Conservation (phyloP, 169 alveolate genomes). For the Plasmodium reichenowi region DNA sequence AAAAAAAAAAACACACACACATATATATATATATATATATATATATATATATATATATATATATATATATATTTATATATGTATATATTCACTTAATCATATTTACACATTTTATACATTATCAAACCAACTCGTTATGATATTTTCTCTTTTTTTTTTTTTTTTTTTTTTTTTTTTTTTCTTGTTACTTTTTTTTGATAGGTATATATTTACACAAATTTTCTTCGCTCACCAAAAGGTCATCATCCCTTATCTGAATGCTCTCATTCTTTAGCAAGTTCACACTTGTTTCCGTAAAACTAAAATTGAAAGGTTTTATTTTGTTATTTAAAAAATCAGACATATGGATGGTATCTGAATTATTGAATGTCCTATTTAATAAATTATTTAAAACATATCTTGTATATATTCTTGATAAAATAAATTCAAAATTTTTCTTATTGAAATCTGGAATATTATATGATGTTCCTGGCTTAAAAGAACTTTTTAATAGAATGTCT, state of each 20-base stretch:
- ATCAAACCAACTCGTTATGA: too few relatives aligned
- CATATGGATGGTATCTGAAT: not conserved
- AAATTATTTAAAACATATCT: slow-evolving; percentile 41
- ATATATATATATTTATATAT: not conserved
- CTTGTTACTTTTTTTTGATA: slow-evolving; percentile 46
- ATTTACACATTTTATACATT: too few relatives aligned
- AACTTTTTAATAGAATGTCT: not conserved
- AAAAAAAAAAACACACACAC: not conserved
- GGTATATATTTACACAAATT: slow-evolving; percentile 61
- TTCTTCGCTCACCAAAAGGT: not conserved
- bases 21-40: not conserved
- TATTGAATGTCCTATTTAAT: slow-evolving; percentile 4
- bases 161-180: not conserved
- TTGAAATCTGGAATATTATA: slow-evolving; percentile 5
- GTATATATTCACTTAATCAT: too few relatives aligned
- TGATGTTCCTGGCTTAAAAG: not conserved
- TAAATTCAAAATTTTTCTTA: slow-evolving; percentile 21
- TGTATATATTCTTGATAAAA: slow-evolving; percentile 44
- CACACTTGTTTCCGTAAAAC: slow-evolving; percentile 17
- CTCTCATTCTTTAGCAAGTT: not conserved
- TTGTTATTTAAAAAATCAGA: not conserved
- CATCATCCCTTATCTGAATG: not conserved
- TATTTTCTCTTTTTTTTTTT: not conserved
- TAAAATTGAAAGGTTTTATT: not conserved
- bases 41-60: not conserved